Percentiles rank a stretch among this genome's conserved stretches.
These are phyloP conservation scores for Filobasidium uniguttulatum DNA, from an alignment of 1,284 basidiomycete genomes.

Conservation along the genomic window DNA sequence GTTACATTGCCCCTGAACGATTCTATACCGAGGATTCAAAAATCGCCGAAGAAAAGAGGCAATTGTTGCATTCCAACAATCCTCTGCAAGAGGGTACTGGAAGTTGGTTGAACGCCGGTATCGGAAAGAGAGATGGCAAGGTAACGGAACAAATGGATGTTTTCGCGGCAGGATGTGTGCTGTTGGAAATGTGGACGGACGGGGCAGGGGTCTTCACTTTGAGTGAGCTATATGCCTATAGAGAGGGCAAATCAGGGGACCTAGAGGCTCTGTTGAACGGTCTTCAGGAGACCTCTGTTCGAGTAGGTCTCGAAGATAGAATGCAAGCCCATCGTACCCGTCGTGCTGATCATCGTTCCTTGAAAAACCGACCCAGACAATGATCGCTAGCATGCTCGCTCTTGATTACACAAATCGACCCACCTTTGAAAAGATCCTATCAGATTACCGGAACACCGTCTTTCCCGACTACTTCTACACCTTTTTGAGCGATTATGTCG, in stretches of 20 bases:
- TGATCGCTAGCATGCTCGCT: constrained; percentile 81
- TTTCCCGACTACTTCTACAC: constrained; percentile 90
- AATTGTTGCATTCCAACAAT: neutral
- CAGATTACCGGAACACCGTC: constrained; percentile 58
- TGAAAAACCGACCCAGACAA: constrained; percentile 42
- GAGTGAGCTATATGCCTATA: constrained; percentile 89
- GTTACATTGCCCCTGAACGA: constrained; percentile 91
- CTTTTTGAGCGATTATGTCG: constrained; percentile 77
- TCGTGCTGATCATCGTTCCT: neutral
- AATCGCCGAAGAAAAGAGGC: constrained; percentile 47
- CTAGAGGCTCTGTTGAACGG: constrained; percentile 58
- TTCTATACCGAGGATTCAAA: constrained; percentile 73
- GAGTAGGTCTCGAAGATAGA: constrained; percentile 43
- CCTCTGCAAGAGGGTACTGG: constrained; percentile 9
- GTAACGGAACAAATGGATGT: constrained; percentile 97
- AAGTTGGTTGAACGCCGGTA: constrained; percentile 22
- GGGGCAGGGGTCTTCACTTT: constrained; percentile 87
- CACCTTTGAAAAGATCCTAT: constrained; percentile 68
- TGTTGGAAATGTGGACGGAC: constrained; percentile 92
- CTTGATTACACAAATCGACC: constrained; percentile 64
- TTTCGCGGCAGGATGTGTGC: constrained; percentile 88
- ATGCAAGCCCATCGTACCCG: neutral
- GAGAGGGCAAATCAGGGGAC: constrained; percentile 60
- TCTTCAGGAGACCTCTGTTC: constrained; percentile 67
- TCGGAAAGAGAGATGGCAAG: constrained; percentile 52